A percentile compares a stretch with the other conserved stretches of the same genome.
phyloP scores from a whole-genome alignment of 2,329 filamentous ascomycete species.

The Elsinoe ampelina region DNA sequence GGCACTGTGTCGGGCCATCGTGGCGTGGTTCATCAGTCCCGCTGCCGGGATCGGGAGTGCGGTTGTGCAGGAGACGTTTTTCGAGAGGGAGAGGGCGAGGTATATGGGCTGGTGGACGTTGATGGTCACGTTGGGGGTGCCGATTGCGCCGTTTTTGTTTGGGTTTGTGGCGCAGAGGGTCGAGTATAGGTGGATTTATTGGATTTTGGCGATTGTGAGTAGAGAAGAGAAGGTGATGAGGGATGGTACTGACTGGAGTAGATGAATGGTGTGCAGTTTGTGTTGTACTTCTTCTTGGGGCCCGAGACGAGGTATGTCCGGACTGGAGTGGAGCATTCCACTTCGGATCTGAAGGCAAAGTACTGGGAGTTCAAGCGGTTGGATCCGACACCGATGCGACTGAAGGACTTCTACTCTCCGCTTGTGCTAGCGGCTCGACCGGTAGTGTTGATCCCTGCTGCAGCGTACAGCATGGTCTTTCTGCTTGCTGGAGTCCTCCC shows the following conservation, averaged over 20 bases:
- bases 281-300: constrained; percentile 45
- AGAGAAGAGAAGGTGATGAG: not conserved
- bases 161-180: constrained; percentile 40
- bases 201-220: constrained; percentile 44
- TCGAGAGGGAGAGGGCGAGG: constrained; percentile 43
- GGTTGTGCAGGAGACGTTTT: constrained; percentile 48
- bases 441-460: constrained; percentile 41
- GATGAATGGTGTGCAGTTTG: constrained; percentile 46
- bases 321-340: constrained; percentile 25
- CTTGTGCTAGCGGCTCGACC: constrained; percentile 36
- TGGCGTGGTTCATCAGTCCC: constrained; percentile 47
- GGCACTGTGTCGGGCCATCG: constrained; percentile 42
- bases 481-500: constrained; percentile 43
- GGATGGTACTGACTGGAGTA: no score
- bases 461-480: constrained; percentile 48
- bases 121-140: constrained; percentile 41
- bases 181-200: constrained; percentile 51
- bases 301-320: constrained; percentile 46
- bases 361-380: constrained; percentile 38
- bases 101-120: constrained; percentile 50
- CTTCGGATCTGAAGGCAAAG: constrained; percentile 34
- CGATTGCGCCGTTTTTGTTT: constrained; percentile 30
- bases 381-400: constrained; percentile 40
- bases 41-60: constrained; percentile 45
- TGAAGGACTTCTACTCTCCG: constrained; percentile 43